Conservation (phyloP, 352 stramenopile species). For the Globisporangium viniferum region DNA sequence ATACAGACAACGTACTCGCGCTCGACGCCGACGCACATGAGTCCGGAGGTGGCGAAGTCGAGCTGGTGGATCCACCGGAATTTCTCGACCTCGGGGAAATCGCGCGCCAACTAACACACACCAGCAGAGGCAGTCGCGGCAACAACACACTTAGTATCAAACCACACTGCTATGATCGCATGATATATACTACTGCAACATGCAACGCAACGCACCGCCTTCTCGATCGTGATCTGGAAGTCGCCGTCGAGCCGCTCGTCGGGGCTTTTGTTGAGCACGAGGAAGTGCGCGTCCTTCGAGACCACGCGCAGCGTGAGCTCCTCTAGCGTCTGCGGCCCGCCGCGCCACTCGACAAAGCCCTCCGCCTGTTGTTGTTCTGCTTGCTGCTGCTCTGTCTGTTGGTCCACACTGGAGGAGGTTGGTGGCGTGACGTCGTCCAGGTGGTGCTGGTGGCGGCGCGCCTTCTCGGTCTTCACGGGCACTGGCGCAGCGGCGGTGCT, state of each 20-base stretch:
- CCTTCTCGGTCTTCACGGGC: conserved; percentile 1
- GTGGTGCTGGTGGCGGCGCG: conserved; percentile 49
- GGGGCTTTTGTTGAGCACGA: conserved; percentile 78
- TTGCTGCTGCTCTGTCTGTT: not conserved
- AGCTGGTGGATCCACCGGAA: conserved; percentile 90
- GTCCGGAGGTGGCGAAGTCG: conserved; percentile 87
- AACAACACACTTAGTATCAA: not conserved
- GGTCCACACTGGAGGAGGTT: not conserved
- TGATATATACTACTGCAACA: not conserved
- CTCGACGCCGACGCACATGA: conserved; percentile 76
- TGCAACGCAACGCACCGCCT: conserved; percentile 44
- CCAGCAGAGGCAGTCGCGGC: not conserved
- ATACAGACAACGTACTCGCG: conserved; percentile 41
- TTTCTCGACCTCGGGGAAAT: conserved; percentile 74
- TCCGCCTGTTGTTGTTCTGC: not conserved
- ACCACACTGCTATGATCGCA: not conserved
- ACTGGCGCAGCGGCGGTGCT: not conserved
- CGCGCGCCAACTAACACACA: conserved; percentile 41
- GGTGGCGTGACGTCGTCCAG: conserved; percentile 24
- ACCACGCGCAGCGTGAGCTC: conserved; percentile 58
- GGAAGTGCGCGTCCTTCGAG: conserved; percentile 42
- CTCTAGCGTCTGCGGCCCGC: conserved; percentile 49
- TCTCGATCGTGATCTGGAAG: conserved; percentile 89
- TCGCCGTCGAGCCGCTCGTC: conserved; percentile 84
- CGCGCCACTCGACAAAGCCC: conserved; percentile 28